Percentiles rank a stretch among this genome's conserved stretches.
phyloP scores from a whole-genome alignment of 768 basidiomycete genomes.

The Leccinum variicolor region DNA sequence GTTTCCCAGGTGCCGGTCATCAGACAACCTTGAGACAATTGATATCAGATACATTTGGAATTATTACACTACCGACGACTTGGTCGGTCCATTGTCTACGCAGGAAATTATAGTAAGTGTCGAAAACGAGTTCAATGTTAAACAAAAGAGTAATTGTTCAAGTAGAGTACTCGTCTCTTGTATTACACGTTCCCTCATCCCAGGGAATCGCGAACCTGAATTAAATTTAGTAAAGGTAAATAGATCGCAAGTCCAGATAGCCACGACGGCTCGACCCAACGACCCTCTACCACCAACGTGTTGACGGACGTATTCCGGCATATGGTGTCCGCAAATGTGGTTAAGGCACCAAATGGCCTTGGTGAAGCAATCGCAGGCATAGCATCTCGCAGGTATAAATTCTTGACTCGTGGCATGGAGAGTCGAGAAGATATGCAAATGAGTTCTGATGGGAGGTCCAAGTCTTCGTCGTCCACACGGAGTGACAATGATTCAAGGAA shows the following conservation, averaged over 20 bases:
- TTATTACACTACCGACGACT: background rate
- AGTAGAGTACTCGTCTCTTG: conserved; percentile 1
- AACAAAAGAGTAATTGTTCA: conserved; percentile 4
- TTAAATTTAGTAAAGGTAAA: conserved; percentile 12
- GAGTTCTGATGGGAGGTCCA: conserved; percentile 64
- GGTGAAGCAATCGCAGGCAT: background rate
- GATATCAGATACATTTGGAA: background rate
- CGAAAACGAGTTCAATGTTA: background rate
- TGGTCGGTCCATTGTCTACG: conserved; percentile 3
- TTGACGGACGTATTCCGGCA: conserved; percentile 4
- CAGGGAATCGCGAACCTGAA: conserved; percentile 8
- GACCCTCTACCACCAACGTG: conserved; percentile 22
- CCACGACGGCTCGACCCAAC: conserved; percentile 23
- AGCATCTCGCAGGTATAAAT: conserved; percentile 48
- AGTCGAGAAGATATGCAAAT: conserved; percentile 49
- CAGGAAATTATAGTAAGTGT: background rate
- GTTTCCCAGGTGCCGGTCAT: background rate
- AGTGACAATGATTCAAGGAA: conserved; percentile 47
- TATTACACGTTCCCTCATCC: conserved; percentile 10
- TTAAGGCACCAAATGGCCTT: conserved; percentile 42
- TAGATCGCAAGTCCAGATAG: conserved; percentile 10
- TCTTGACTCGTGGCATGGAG: conserved; percentile 44
- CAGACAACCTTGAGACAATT: background rate
- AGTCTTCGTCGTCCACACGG: conserved; percentile 49
- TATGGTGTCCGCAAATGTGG: conserved; percentile 7